A percentile compares a stretch with the other conserved stretches of the same genome.
These are phyloP conservation scores for Cochlearia excelsa DNA, from an alignment of 345 rosid genomes.

Conservation along the genomic window DNA sequence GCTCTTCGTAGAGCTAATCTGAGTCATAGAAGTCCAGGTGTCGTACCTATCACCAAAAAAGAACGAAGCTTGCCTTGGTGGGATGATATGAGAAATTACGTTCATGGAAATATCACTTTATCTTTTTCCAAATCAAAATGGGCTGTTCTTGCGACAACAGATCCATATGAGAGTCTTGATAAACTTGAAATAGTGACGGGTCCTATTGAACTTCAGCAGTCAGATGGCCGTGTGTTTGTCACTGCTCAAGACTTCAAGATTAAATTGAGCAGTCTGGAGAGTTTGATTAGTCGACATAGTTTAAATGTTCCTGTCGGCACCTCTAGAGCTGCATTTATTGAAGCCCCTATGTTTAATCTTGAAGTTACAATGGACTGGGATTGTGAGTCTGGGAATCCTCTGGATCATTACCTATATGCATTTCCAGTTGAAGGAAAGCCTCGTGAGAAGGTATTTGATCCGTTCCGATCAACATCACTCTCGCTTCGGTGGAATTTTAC, in stretches of 20 bases:
- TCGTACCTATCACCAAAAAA: slow-evolving; percentile 60
- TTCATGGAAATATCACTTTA: slow-evolving; percentile 74
- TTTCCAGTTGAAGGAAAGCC: slow-evolving; percentile 82
- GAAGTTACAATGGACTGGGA: slow-evolving; percentile 95
- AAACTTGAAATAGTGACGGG: slow-evolving; percentile 69
- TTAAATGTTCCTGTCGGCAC: slow-evolving; percentile 55
- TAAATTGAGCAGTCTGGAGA: slow-evolving; percentile 81
- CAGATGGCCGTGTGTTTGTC: slow-evolving; percentile 79
- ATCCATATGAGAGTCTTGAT: slow-evolving; percentile 95
- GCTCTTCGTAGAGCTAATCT: slow-evolving; percentile 97
- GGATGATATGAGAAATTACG: slow-evolving; percentile 98
- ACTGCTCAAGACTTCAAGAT: slow-evolving; percentile 79
- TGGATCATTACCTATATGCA: slow-evolving; percentile 89
- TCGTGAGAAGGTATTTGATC: slow-evolving; percentile 81
- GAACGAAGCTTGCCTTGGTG: slow-evolving; percentile 98
- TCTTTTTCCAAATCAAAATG: slow-evolving; percentile 67
- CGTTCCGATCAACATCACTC: slow-evolving; percentile 90
- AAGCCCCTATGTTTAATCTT: slow-evolving; percentile 67
- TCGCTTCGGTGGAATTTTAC: slow-evolving; percentile 92
- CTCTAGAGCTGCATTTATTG: slow-evolving; percentile 61
- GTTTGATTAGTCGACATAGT: slow-evolving; percentile 55
- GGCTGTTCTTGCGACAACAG: slow-evolving; percentile 81
- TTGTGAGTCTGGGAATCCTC: slow-evolving; percentile 80
- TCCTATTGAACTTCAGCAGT: slow-evolving; percentile 83
- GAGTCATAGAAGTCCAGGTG: slow-evolving; percentile 62